These are phyloP conservation scores for Notholithocarpus densiflorus DNA, from an alignment of 306 rosid genomes.

Conservation along the genomic window DNA sequence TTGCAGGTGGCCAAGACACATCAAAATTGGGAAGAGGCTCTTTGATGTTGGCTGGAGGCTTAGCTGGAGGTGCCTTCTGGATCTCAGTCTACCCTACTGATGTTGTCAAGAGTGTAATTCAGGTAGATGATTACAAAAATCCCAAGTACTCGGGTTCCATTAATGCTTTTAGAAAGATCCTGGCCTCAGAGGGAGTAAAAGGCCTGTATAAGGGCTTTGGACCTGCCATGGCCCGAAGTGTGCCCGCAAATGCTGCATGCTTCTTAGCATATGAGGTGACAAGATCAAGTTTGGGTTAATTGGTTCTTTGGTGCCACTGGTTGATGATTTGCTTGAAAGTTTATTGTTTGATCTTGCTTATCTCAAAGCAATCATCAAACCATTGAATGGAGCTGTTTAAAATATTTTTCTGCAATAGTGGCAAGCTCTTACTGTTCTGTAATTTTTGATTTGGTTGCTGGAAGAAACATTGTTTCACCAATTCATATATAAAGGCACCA, in stretches of 20 bases:
- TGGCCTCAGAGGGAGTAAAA: constrained; percentile 65
- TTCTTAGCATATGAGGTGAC: constrained; percentile 95
- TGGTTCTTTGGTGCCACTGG: neutral
- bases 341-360: neutral
- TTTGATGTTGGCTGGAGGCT: constrained; percentile 75
- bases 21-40: constrained; percentile 81
- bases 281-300: constrained; percentile 71
- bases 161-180: constrained; percentile 74
- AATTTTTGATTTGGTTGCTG: constrained; percentile 3
- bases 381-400: neutral
- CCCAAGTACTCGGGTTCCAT: constrained; percentile 77
- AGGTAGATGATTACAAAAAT: constrained; percentile 80
- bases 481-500: neutral
- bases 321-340: constrained; percentile 10
- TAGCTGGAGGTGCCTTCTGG: constrained; percentile 92
- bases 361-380: neutral
- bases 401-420: constrained; percentile 2
- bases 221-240: constrained; percentile 87
- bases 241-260: constrained; percentile 96
- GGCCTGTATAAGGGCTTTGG: constrained; percentile 96
- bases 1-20: constrained; percentile 87
- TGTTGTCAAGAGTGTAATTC: constrained; percentile 88
- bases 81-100: constrained; percentile 77
- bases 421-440: neutral
- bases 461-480: constrained; percentile 13